These are phyloP conservation scores for Coniochaeta sp. DNA, from an alignment of 2,329 filamentous ascomycete species.

Conservation along the genomic window DNA sequence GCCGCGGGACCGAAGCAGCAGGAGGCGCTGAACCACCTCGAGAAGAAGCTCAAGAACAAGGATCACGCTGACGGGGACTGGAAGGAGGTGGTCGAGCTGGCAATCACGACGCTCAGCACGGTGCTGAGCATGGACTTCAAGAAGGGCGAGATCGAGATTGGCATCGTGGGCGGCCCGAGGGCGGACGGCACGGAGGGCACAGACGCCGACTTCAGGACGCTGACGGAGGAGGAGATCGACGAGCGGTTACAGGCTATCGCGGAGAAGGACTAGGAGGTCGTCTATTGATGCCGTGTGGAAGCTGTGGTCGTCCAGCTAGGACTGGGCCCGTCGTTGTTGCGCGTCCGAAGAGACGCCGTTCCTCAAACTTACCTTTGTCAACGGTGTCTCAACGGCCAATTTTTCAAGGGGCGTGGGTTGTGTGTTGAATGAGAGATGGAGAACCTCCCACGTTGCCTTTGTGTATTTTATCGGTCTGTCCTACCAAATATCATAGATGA, in stretches of 20 bases:
- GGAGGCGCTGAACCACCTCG: conserved; percentile 94
- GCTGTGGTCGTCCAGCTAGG: conserved; percentile 4
- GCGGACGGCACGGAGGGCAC: conserved; percentile 77
- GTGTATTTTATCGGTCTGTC: conserved; percentile 11
- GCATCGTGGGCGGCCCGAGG: conserved; percentile 85
- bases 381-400: conserved; percentile 6
- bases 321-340: conserved; percentile 5
- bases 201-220: conserved; percentile 70
- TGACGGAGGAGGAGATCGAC: conserved; percentile 97
- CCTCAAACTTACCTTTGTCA: conserved; percentile 7
- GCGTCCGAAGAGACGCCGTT: conserved; percentile 3
- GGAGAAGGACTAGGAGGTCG: conserved; percentile 78
- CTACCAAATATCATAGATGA: conserved; percentile 15
- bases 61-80: conserved; percentile 84
- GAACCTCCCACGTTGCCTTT: conserved; percentile 12
- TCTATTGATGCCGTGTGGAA: conserved; percentile 5
- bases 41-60: conserved; percentile 99
- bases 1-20: conserved; percentile 97
- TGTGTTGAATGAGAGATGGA: conserved; percentile 2
- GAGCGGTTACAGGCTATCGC: conserved; percentile 96
- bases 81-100: conserved; percentile 97
- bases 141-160: conserved; percentile 97
- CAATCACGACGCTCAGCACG: conserved; percentile 89
- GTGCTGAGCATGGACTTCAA: conserved; percentile 99
- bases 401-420: conserved; percentile 6